Conservation (phyloP, 2,329 filamentous ascomycete species). For the Colletotrichum sp. region DNA sequence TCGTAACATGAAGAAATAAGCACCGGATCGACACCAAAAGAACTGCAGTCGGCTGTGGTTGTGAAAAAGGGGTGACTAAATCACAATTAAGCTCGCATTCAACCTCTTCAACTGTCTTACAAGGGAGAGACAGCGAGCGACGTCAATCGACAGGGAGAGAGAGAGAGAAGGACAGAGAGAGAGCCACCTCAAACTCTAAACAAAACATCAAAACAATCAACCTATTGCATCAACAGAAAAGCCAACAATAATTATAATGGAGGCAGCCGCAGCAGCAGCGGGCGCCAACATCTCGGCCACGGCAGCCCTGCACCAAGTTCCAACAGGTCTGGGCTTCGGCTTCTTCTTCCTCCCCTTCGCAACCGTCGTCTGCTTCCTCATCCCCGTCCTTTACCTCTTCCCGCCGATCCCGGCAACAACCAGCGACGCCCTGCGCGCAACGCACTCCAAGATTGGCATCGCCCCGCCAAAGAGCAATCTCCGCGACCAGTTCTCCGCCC, state of each 20-base stretch:
- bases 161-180: background rate
- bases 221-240: background rate
- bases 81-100: background rate
- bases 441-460: conserved; percentile 55
- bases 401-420: conserved; percentile 58
- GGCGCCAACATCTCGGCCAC: background rate
- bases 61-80: background rate
- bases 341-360: conserved; percentile 44
- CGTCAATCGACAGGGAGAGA: background rate
- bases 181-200: background rate
- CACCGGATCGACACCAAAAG: background rate
- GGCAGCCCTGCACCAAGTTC: background rate
- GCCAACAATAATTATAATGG: background rate
- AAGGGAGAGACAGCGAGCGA: background rate
- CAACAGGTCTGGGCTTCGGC: conserved; percentile 25
- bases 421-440: conserved; percentile 60
- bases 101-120: background rate
- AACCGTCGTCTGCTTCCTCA: conserved; percentile 54
- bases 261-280: background rate
- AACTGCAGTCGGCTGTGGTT: background rate
- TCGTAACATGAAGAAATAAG: background rate
- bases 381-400: conserved; percentile 60
- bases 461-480: conserved; percentile 42
- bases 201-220: background rate
- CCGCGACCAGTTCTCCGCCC: conserved; percentile 23